Percentiles rank a stretch among this genome's conserved stretches.
Evolutionary conservation across 768 basidiomycete genomes (phyloP).

Genomic region (Russula sp.): DNA sequence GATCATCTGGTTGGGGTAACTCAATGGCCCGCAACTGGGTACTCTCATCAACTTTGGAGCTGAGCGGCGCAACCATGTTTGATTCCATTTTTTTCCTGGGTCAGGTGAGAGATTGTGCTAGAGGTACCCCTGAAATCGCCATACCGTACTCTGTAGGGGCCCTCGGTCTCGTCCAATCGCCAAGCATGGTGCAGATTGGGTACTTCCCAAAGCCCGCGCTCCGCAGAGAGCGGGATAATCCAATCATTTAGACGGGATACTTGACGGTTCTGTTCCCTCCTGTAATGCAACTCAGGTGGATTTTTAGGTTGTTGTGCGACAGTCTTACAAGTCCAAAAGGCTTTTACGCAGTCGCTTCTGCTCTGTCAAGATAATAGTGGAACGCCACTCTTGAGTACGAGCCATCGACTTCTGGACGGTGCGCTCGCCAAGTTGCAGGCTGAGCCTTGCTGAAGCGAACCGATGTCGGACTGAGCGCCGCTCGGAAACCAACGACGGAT

Average conservation of each 20-base stretch:
- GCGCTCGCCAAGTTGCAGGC: constrained; percentile 57
- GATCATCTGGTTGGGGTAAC: constrained; percentile 45
- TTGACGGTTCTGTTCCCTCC: constrained; percentile 74
- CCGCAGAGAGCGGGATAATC: constrained; percentile 56
- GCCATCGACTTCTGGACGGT: constrained; percentile 56
- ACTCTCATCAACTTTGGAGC: constrained; percentile 42
- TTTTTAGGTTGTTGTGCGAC: neutral
- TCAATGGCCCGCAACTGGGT: constrained; percentile 46
- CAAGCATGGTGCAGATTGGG: constrained; percentile 46
- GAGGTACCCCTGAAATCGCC: constrained; percentile 13
- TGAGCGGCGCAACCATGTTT: constrained; percentile 41
- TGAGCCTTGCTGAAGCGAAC: constrained; percentile 51
- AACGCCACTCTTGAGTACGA: constrained; percentile 68
- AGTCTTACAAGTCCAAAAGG: constrained; percentile 61
- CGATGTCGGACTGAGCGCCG: constrained; percentile 48
- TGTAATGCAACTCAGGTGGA: constrained; percentile 29
- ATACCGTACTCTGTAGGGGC: constrained; percentile 79
- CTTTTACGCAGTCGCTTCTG: constrained; percentile 65
- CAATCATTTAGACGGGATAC: constrained; percentile 55
- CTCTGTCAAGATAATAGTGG: constrained; percentile 61
- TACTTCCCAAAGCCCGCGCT: constrained; percentile 79
- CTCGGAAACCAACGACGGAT: constrained; percentile 47
- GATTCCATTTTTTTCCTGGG: constrained; percentile 74
- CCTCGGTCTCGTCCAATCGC: constrained; percentile 89
- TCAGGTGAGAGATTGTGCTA: neutral